A percentile compares a stretch with the other conserved stretches of the same genome.
Evolutionary conservation across 1,284 basidiomycete species (phyloP).

Genomic region (Cutaneotrichosporon sp.): DNA sequence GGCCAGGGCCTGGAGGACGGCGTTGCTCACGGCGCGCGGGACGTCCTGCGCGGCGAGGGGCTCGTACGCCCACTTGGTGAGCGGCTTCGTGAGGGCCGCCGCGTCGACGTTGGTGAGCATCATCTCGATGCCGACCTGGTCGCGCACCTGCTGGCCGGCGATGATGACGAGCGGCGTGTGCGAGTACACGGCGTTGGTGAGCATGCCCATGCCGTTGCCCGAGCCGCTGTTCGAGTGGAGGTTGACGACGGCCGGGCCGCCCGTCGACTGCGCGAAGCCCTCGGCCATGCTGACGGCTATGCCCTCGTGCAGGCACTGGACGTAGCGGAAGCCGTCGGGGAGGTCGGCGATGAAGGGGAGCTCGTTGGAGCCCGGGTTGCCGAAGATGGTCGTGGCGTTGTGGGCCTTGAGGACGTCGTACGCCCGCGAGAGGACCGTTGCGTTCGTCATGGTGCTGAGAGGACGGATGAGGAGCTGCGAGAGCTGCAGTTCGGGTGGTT

Average conservation of each 20-base stretch:
- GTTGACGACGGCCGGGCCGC: conserved; percentile 2
- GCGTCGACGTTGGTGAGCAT: conserved; percentile 21
- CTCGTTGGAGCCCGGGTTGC: conserved; percentile 22
- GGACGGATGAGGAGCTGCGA: not conserved
- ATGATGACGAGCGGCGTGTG: conserved; percentile 18
- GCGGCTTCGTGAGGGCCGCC: conserved; percentile 1
- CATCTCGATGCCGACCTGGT: conserved; percentile 17
- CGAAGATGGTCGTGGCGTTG: conserved; percentile 17
- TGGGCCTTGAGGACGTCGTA: conserved; percentile 9
- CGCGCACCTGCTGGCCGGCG: conserved; percentile 19
- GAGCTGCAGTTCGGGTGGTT: too few relatives aligned
- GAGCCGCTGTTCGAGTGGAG: conserved; percentile 16
- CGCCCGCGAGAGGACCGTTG: conserved; percentile 6
- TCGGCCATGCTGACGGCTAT: conserved; percentile 18
- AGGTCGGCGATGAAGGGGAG: conserved; percentile 18
- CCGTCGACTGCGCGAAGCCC: conserved; percentile 10
- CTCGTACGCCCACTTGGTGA: conserved; percentile 14
- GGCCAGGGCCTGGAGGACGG: conserved; percentile 8
- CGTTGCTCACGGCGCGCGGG: conserved; percentile 12
- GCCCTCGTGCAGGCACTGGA: conserved; percentile 17
- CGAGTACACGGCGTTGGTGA: conserved; percentile 15
- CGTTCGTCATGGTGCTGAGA: not conserved
- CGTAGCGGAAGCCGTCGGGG: conserved; percentile 14
- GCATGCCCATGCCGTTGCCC: conserved; percentile 19
- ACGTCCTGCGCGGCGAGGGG: conserved; percentile 14